Conservation (phyloP, 352 stramenopile genomes). For the Pythium chondricola region DNA sequence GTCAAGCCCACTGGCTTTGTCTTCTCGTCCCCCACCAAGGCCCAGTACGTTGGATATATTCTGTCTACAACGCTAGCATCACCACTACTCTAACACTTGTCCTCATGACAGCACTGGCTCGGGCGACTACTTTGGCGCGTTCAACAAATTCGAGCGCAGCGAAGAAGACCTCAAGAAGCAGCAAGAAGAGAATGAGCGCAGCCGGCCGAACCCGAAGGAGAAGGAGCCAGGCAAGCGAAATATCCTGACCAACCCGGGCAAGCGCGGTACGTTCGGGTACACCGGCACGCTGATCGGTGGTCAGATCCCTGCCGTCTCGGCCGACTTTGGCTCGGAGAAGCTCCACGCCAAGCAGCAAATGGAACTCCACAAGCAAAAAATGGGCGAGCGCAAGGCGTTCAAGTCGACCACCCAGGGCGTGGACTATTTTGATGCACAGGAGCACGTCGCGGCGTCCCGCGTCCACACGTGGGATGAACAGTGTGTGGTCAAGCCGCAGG, state of each 20-base stretch:
- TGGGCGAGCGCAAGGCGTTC: conserved; percentile 69
- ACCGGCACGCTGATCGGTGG: conserved; percentile 60
- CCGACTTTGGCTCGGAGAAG: conserved; percentile 61
- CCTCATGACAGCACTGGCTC: conserved; percentile 40
- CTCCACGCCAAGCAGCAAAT: conserved; percentile 22
- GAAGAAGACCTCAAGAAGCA: conserved; percentile 57
- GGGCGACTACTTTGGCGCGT: conserved; percentile 69
- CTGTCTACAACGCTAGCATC: too few relatives aligned
- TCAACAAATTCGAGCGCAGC: conserved; percentile 52
- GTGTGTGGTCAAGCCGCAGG: conserved; percentile 49
- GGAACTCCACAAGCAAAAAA: conserved; percentile 37
- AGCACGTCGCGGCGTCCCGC: conserved; percentile 54
- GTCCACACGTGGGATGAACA: conserved; percentile 67
- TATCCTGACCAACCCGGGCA: conserved; percentile 47
- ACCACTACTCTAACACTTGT: too few relatives aligned
- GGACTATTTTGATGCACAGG: conserved; percentile 68
- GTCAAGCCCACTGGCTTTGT: conserved; percentile 61
- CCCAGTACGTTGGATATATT: conserved; percentile 29
- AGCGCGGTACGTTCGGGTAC: conserved; percentile 73
- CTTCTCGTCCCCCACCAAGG: conserved; percentile 54
- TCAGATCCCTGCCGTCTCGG: conserved; percentile 34
- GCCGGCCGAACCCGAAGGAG: conserved; percentile 48
- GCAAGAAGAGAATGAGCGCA: conserved; percentile 31
- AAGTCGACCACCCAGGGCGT: conserved; percentile 59
- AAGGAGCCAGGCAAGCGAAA: conserved; percentile 66